A percentile compares a stretch with the other conserved stretches of the same genome.
Evolutionary conservation across 768 basidiomycete genomes (phyloP).

Genomic region (Fibroporia radiculosa): DNA sequence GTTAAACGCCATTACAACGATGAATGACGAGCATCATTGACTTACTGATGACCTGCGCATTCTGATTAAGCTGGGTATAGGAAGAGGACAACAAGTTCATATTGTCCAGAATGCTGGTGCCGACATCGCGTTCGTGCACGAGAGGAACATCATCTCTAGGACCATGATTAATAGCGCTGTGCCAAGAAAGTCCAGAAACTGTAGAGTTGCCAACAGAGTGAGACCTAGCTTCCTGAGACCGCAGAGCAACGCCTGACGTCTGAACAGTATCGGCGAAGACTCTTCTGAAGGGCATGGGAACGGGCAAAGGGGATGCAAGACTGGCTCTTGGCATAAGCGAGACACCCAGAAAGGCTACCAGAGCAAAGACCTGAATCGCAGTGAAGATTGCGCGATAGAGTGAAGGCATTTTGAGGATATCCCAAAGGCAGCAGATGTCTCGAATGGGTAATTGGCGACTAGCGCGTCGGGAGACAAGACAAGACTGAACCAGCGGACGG

Average conservation of each 20-base stretch:
- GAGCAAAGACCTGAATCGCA: slow-evolving; percentile 32
- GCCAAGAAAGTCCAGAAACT: background rate
- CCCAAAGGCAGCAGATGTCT: slow-evolving; percentile 5
- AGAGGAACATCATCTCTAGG: background rate
- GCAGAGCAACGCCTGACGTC: slow-evolving; percentile 7
- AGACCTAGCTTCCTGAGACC: slow-evolving; percentile 6
- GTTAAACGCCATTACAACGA: background rate
- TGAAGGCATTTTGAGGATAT: slow-evolving; percentile 25
- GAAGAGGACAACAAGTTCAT: slow-evolving; percentile 21
- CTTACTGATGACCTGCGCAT: slow-evolving; percentile 23
- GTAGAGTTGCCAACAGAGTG: slow-evolving; percentile 1
- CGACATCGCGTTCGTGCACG: slow-evolving; percentile 1
- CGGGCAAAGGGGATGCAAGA: slow-evolving; percentile 22
- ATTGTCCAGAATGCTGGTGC: slow-evolving; percentile 13
- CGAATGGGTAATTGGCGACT: slow-evolving; percentile 12
- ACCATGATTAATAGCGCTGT: slow-evolving; percentile 6
- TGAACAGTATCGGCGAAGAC: slow-evolving; percentile 13
- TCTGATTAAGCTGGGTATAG: slow-evolving; percentile 14
- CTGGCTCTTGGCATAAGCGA: slow-evolving; percentile 12
- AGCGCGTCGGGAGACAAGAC: slow-evolving; percentile 12
- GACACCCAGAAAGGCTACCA: slow-evolving; percentile 28
- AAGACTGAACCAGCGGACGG: slow-evolving; percentile 10
- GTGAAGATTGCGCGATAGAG: slow-evolving; percentile 31
- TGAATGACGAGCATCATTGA: background rate
- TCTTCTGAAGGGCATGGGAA: slow-evolving; percentile 12